Percentiles rank a stretch among this genome's conserved stretches.
These are phyloP conservation scores for Plasmodium sp. DNA, from an alignment of 169 alveolate species.

Conservation along the genomic window DNA sequence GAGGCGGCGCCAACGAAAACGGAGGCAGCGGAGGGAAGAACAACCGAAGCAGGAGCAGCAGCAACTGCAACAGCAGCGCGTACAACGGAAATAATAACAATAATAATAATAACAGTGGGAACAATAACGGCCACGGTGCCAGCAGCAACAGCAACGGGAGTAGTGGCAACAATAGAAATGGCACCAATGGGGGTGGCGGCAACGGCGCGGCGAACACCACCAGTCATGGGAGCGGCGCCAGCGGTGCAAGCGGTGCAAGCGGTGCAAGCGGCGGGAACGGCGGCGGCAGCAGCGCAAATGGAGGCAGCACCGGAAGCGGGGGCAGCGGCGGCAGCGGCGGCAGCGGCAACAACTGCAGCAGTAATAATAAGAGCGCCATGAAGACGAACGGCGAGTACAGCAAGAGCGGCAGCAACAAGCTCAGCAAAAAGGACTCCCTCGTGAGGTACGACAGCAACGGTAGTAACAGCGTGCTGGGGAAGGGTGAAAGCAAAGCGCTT, in stretches of 20 bases:
- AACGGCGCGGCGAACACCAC: background rate
- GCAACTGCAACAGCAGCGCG: background rate
- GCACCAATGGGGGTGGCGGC: background rate
- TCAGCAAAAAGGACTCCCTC: background rate
- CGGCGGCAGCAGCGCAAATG: background rate
- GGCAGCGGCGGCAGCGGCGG: background rate
- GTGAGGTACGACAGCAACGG: background rate
- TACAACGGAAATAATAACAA: background rate
- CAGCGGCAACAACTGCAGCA: background rate
- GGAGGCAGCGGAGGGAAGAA: background rate
- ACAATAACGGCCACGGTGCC: background rate
- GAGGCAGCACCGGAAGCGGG: background rate
- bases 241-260: background rate
- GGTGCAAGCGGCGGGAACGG: too few relatives aligned
- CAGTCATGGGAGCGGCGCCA: background rate
- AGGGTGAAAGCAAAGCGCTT: background rate
- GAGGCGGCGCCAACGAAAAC: background rate
- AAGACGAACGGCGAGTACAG: background rate
- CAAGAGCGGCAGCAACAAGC: conserved; percentile 6
- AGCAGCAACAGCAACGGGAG: background rate
- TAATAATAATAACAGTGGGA: background rate
- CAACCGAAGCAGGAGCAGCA: background rate
- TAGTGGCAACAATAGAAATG: background rate
- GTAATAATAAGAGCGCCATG: conserved; percentile 5
- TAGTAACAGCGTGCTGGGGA: background rate